Evolutionary conservation across 768 basidiomycete species (phyloP), one percentile per base, ranked within the genome.

Genomic region (Pleurotus platypus): DNA sequence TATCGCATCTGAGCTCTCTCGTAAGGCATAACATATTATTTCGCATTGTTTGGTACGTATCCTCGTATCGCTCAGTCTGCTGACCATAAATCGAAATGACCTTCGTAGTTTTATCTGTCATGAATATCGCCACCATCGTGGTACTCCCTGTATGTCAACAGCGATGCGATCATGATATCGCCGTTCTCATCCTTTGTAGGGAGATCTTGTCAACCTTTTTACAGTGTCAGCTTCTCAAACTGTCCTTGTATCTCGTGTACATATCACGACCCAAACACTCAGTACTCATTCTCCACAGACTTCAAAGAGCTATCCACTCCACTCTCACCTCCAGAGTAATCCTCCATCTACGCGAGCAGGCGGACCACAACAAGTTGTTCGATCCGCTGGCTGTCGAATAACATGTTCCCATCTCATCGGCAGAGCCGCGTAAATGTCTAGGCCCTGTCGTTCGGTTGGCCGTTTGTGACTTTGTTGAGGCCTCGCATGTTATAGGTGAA

Each of bases 261-360:
- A n/a, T n/a, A 43, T 43, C 42, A 43, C 42, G 2, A 43, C 20
- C 4, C 42, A n/a, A 20, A 43, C 13, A 20, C 15, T 43, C 30
- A 35, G 30, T 35, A 35, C 30, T 35, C 30, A 35, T 35, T 35
- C 30, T 35, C 30, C 8, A 8, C 2, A 43, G 42, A 20, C 42
- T 43, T 16, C n/a, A 43, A 20, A 43, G 42, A 43, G 42, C 42
- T n/a, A 20, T 43, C 20, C 42, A 43, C 20, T n/a, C 42, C 42
- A 43, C 42, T n/a, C 42, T 43, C 20, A 43, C 42, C 27, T 18
- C 53, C 39, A 45, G 5, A 45, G 18, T 24, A 15, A 9, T 30
- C 43, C 60, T 46, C 57, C 53, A 49, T 58, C 63, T 62, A 46
- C 35, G 65, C 53, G 62, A 58, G 20, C 16, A 62, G 43, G 57